Conservation (phyloP, 1,284 basidiomycete species). For the Microbotryum silenes-acaulis region DNA sequence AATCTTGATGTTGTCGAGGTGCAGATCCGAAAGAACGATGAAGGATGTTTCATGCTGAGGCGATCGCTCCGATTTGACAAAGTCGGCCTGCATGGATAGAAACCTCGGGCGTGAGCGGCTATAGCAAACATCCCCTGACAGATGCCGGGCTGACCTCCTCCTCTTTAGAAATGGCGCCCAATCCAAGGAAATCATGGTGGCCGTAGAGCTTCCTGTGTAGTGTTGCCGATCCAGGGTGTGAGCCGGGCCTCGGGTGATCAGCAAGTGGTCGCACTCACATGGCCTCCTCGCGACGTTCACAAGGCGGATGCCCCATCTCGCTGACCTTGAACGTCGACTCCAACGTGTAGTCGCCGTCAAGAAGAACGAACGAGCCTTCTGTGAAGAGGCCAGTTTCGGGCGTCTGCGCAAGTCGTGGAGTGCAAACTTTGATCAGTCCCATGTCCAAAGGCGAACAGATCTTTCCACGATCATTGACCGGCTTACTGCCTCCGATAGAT, state of each 20-base stretch:
- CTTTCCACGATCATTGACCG: background rate
- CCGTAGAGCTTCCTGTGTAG: slow-evolving; percentile 56
- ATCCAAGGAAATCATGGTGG: slow-evolving; percentile 89
- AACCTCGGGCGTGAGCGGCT: background rate
- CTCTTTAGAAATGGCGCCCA: slow-evolving; percentile 78
- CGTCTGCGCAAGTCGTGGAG: slow-evolving; percentile 50
- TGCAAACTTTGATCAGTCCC: background rate
- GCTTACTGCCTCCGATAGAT: slow-evolving; percentile 76
- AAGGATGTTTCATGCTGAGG: slow-evolving; percentile 53
- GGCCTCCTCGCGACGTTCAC: slow-evolving; percentile 72
- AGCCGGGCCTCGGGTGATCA: background rate
- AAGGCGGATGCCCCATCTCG: slow-evolving; percentile 94
- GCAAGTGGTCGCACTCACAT: slow-evolving; percentile 49
- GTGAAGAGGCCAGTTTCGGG: slow-evolving; percentile 96
- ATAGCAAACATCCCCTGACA: background rate
- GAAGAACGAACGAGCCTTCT: slow-evolving; percentile 87
- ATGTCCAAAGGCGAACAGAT: background rate
- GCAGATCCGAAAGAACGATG: slow-evolving; percentile 89
- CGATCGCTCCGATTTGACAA: slow-evolving; percentile 34
- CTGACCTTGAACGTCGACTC: slow-evolving; percentile 80
- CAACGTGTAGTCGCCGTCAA: slow-evolving; percentile 93
- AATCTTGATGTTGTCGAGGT: slow-evolving; percentile 83
- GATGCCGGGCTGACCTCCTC: slow-evolving; percentile 63
- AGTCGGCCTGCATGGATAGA: slow-evolving; percentile 17
- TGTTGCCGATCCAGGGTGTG: background rate